phyloP scores from a whole-genome alignment of 2,329 filamentous ascomycete genomes.

The Colletotrichum orchidophilum region DNA sequence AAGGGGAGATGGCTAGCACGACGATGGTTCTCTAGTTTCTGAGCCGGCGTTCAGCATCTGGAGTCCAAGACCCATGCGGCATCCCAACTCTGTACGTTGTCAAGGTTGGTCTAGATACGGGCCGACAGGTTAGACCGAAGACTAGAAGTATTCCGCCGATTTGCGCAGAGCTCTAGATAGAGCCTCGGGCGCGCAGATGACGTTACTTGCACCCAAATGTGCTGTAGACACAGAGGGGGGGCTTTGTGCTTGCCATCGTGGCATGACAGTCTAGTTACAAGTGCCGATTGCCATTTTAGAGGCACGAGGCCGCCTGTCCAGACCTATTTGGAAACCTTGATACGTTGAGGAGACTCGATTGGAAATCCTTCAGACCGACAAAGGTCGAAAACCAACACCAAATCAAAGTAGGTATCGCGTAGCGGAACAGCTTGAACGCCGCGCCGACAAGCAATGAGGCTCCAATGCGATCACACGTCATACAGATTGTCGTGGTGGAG shows the following conservation, averaged over 20 bases:
- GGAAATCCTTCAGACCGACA: neutral
- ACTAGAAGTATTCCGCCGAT: neutral
- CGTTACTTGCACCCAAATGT: neutral
- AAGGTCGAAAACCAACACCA: neutral
- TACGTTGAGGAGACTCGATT: neutral
- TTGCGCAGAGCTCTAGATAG: neutral
- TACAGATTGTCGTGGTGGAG: constrained; percentile 18
- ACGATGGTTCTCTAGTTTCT: neutral
- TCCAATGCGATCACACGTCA: constrained; percentile 22
- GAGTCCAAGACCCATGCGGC: neutral
- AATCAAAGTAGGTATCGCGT: constrained; percentile 7
- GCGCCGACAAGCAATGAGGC: constrained; percentile 22
- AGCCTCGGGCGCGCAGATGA: constrained; percentile 8
- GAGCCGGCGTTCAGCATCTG: constrained; percentile 15
- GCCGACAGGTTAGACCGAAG: neutral
- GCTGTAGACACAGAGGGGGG: neutral
- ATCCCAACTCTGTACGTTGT: neutral
- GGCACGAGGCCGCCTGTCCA: neutral
- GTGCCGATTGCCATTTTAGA: constrained; percentile 1
- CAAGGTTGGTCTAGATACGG: neutral
- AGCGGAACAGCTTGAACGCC: constrained; percentile 13
- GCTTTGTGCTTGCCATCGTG: neutral
- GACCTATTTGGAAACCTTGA: neutral
- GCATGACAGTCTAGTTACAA: neutral
- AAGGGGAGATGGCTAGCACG: neutral